Conservation (phyloP, 2,329 filamentous ascomycete species). For the Chaetomiaceae sp. region DNA sequence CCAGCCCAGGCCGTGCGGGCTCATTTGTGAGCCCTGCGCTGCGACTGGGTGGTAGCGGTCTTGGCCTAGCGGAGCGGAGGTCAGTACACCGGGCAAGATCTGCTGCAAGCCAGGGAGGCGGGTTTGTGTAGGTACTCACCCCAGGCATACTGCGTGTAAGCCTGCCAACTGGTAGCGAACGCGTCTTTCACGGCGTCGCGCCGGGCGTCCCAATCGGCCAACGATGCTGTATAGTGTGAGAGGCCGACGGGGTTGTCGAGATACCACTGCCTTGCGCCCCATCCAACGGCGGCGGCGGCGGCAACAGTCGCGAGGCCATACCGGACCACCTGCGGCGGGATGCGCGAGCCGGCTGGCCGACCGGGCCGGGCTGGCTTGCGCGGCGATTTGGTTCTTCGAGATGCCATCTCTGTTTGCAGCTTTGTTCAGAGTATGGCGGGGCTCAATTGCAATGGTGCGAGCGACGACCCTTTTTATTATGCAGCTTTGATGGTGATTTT, state of each 20-base stretch:
- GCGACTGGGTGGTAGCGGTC: conserved; percentile 83
- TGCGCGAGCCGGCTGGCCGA: neutral
- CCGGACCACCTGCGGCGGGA: neutral
- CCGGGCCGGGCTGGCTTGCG: neutral
- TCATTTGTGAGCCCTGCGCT: conserved; percentile 76
- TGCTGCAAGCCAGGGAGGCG: neutral
- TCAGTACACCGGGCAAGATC: neutral
- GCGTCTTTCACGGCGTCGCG: conserved; percentile 79
- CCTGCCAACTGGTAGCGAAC: conserved; percentile 89
- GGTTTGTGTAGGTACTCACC: conserved; percentile 48
- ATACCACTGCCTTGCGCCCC: neutral
- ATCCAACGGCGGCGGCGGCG: neutral
- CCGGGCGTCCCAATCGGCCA: conserved; percentile 30
- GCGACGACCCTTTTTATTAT: neutral
- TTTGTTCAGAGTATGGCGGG: neutral
- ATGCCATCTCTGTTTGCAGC: neutral
- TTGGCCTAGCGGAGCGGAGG: conserved; percentile 45
- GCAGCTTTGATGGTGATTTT: no score
- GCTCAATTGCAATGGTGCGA: neutral
- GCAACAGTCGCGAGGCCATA: neutral
- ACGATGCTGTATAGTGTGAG: neutral
- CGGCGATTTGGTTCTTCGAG: neutral
- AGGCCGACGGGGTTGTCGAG: neutral
- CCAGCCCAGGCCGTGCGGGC: conserved; percentile 84
- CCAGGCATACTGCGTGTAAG: conserved; percentile 90